Evolutionary conservation across 441 rosid species (phyloP).

Genomic region (Croton setiger): DNA sequence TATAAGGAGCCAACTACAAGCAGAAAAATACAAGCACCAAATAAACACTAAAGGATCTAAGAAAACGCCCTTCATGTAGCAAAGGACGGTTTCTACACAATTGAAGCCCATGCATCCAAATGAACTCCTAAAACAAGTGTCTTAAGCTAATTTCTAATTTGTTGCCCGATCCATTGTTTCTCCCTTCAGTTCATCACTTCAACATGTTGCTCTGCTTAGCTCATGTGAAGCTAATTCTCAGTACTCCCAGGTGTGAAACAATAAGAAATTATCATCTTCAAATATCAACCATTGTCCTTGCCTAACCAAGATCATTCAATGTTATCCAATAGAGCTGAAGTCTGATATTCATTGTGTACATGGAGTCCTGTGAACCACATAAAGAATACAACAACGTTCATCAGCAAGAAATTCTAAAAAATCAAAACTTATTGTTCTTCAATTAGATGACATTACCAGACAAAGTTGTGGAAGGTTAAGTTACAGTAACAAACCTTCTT

Average conservation of each 20-base stretch:
- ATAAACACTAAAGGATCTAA: slow-evolving; percentile 38
- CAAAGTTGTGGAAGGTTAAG: slow-evolving; percentile 16
- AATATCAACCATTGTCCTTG: slow-evolving; percentile 8
- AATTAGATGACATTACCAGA: slow-evolving; percentile 29
- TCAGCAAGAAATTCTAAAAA: slow-evolving; percentile 12
- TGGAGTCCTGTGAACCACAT: slow-evolving; percentile 33
- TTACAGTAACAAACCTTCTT: slow-evolving; percentile 21
- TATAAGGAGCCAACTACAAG: slow-evolving; percentile 41
- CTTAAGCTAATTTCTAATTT: slow-evolving; percentile 1
- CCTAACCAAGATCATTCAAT: slow-evolving; percentile 17
- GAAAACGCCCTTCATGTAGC: slow-evolving; percentile 24
- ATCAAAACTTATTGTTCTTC: background rate
- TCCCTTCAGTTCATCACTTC: slow-evolving; percentile 14
- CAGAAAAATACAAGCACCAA: slow-evolving; percentile 40
- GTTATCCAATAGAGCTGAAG: slow-evolving; percentile 18
- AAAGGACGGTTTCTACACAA: slow-evolving; percentile 27
- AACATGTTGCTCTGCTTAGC: slow-evolving; percentile 13
- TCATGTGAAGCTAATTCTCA: background rate
- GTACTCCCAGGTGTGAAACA: background rate
- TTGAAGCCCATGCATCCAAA: slow-evolving; percentile 16
- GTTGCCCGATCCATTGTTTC: slow-evolving; percentile 10
- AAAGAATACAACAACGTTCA: slow-evolving; percentile 8
- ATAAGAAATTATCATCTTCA: background rate
- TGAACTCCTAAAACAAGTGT: slow-evolving; percentile 14
- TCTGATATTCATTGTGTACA: slow-evolving; percentile 16